A percentile compares a stretch with the other conserved stretches of the same genome.
phyloP scores from a whole-genome alignment of 1,139 yeast genomes.

The Pneumocystis canis region DNA sequence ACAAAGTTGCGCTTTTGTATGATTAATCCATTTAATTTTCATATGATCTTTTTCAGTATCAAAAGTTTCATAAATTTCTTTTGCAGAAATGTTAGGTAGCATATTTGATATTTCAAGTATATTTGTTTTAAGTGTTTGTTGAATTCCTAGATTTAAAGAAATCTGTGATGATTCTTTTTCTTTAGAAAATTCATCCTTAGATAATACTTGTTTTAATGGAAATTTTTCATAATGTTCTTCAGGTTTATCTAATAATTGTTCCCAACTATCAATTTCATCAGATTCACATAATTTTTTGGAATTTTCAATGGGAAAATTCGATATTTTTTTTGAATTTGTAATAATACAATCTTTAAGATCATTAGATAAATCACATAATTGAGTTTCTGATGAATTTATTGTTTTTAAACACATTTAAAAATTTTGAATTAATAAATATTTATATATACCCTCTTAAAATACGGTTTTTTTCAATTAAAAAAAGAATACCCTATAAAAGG shows the following conservation, averaged over 20 bases:
- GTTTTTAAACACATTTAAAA: background rate
- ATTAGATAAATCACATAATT: background rate
- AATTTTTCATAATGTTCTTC: background rate
- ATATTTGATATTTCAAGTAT: background rate
- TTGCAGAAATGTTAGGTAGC: background rate
- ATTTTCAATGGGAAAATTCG: background rate
- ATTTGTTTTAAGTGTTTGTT: background rate
- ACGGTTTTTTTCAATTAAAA: background rate
- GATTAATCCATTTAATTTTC: constrained; percentile 6
- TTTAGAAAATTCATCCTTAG: background rate
- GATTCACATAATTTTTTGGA: background rate
- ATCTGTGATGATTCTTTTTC: background rate
- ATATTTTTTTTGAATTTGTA: background rate
- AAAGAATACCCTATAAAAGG: background rate
- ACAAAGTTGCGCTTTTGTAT: constrained; percentile 6
- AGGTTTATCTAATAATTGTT: background rate
- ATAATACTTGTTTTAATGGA: background rate
- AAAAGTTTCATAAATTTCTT: constrained; percentile 8
- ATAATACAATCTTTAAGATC: background rate
- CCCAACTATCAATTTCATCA: background rate
- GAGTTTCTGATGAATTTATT: background rate
- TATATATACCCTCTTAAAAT: background rate
- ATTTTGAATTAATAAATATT: too few relatives aligned
- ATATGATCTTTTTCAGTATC: constrained; percentile 1
- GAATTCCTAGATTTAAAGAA: background rate